phyloP scores from a whole-genome alignment of 2,329 filamentous ascomycete species.

The Septoria linicola region DNA sequence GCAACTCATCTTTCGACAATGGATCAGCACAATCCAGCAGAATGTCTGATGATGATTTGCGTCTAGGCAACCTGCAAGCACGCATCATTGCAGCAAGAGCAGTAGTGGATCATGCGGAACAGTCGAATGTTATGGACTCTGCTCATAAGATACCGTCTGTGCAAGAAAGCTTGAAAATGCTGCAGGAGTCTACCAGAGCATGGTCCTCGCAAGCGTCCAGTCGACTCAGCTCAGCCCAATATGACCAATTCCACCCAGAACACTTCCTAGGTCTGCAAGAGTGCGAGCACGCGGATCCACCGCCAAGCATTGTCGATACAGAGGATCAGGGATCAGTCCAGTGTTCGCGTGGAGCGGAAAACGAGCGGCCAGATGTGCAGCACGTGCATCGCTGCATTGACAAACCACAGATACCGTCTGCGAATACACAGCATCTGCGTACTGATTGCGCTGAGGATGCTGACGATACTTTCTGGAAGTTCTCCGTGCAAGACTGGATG shows the following conservation, averaged over 20 bases:
- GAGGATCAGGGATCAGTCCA: not conserved
- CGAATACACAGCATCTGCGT: slow-evolving; percentile 9
- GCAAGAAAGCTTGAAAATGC: slow-evolving; percentile 3
- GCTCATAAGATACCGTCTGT: not conserved
- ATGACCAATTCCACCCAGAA: slow-evolving; percentile 10
- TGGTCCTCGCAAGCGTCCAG: not conserved
- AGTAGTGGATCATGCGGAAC: not conserved
- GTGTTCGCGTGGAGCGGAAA: not conserved
- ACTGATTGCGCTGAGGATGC: slow-evolving; percentile 15
- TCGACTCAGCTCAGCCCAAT: slow-evolving; percentile 9
- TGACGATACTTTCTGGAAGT: slow-evolving; percentile 22
- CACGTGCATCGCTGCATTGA: slow-evolving; percentile 19
- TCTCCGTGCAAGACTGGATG: slow-evolving; percentile 14
- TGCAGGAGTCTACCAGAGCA: not conserved
- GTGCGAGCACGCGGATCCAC: slow-evolving; percentile 2
- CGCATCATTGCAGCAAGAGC: slow-evolving; percentile 3
- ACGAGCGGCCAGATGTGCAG: slow-evolving; percentile 1
- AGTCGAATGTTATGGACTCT: not conserved
- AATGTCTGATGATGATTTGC: not conserved
- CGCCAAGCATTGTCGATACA: not conserved
- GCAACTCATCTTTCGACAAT: not conserved
- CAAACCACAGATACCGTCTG: slow-evolving; percentile 19
- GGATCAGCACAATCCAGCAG: not conserved
- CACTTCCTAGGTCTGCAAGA: slow-evolving; percentile 8
- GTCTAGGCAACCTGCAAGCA: slow-evolving; percentile 1